Percentiles rank a stretch among this genome's conserved stretches.
Evolutionary conservation across 1,284 basidiomycete species (phyloP).

Genomic region (Rhodotorula sp.): DNA sequence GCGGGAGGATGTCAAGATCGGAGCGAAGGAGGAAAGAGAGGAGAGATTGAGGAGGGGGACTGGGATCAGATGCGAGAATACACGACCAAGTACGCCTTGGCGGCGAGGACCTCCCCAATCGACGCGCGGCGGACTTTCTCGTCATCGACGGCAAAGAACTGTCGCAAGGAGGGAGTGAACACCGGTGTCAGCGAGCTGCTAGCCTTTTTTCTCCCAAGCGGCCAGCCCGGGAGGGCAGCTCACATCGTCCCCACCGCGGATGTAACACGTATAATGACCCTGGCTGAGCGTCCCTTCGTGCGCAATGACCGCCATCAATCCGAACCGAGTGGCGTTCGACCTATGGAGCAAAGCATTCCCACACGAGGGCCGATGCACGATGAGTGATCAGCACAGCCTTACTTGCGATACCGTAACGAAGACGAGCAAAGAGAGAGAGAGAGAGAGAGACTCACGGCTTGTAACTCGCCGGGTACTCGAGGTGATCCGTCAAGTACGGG

Average conservation of each 20-base stretch:
- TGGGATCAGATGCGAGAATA: conserved; percentile 22
- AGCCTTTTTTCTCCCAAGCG: too few relatives aligned
- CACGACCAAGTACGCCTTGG: conserved; percentile 37
- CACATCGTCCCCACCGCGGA: conserved; percentile 22
- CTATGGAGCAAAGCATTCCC: neutral
- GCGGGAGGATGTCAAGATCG: neutral
- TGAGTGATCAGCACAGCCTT: too few relatives aligned
- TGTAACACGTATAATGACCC: conserved; percentile 87
- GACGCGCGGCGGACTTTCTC: conserved; percentile 35
- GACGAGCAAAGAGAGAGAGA: conserved; percentile 49
- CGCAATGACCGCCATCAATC: conserved; percentile 88
- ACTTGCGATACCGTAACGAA: neutral
- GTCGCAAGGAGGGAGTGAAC: neutral
- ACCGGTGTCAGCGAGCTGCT: neutral
- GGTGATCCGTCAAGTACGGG: conserved; percentile 66
- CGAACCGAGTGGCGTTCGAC: conserved; percentile 56
- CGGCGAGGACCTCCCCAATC: conserved; percentile 30
- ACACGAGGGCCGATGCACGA: neutral
- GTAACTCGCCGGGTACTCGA: conserved; percentile 34
- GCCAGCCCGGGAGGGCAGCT: neutral
- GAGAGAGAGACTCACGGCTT: conserved; percentile 39
- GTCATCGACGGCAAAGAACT: conserved; percentile 40
- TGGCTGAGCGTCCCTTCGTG: conserved; percentile 94
- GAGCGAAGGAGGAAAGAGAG: neutral
- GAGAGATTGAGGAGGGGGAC: neutral